These are phyloP conservation scores for Colletotrichum kahawae DNA, from an alignment of 2,329 filamentous ascomycete genomes.

Conservation along the genomic window DNA sequence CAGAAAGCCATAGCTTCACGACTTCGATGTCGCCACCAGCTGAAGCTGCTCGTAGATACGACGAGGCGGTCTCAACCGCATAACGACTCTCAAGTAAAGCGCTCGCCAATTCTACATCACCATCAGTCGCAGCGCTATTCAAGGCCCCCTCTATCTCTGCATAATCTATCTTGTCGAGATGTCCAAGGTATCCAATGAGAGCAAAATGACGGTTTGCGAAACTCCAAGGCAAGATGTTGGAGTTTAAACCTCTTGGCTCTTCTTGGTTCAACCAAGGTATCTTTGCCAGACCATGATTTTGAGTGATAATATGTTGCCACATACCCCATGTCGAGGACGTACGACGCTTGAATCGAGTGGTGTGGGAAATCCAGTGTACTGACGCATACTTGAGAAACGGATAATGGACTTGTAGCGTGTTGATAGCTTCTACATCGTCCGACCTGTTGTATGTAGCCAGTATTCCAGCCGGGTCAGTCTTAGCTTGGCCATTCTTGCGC, in stretches of 20 bases:
- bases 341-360: rapidly evolving
- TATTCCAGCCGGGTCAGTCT: neutral
- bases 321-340: neutral
- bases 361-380: neutral
- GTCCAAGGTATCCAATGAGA: neutral
- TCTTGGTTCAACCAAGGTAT: neutral
- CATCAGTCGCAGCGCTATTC: rapidly evolving
- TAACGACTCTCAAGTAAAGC: neutral
- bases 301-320: neutral
- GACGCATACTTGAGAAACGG: neutral
- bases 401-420: neutral
- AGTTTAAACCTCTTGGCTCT: rapidly evolving
- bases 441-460: neutral
- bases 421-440: neutral
- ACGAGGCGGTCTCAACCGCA: neutral
- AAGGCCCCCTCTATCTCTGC: neutral
- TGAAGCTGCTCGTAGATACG: rapidly evolving
- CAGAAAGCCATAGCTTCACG: neutral
- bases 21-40: neutral
- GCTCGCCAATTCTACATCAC: neutral
- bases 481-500: neutral
- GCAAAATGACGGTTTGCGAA: neutral
- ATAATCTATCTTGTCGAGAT: rapidly evolving
- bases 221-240: neutral
- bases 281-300: neutral